phyloP scores from a whole-genome alignment of 441 rosid species.

The Pelargonium australe region DNA sequence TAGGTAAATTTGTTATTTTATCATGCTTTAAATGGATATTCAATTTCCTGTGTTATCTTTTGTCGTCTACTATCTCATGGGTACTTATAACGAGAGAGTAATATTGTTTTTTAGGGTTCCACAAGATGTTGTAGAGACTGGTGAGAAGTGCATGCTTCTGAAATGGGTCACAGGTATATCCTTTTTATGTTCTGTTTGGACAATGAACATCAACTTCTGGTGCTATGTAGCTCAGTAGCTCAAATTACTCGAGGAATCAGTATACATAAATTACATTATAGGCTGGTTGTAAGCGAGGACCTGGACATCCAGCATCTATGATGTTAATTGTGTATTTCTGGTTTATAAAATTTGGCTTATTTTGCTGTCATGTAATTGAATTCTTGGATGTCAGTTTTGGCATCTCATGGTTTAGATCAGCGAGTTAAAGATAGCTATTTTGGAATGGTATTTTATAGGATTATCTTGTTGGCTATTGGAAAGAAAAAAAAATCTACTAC shows the following conservation, averaged over 20 bases:
- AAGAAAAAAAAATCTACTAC: background rate
- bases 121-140: slow-evolving; percentile 86
- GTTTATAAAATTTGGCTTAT: background rate
- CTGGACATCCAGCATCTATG: too few species aligned
- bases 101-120: slow-evolving; percentile 57
- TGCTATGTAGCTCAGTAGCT: background rate
- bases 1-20: background rate
- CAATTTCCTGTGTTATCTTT: background rate
- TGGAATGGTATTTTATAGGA: background rate
- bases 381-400: background rate
- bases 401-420: background rate
- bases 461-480: background rate
- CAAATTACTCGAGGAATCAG: background rate
- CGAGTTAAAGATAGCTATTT: background rate
- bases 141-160: slow-evolving; percentile 74
- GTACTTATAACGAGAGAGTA: background rate
- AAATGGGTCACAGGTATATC: slow-evolving; percentile 80
- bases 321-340: too few species aligned
- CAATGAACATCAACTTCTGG: background rate
- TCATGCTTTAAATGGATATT: background rate
- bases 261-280: too few species aligned
- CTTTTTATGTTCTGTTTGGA: background rate
- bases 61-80: background rate
- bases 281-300: too few species aligned
- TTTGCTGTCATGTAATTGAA: background rate